A percentile compares a stretch with the other conserved stretches of the same genome.
Conservation (phyloP, 1,284 basidiomycete species). For the Grifola frondosa region DNA sequence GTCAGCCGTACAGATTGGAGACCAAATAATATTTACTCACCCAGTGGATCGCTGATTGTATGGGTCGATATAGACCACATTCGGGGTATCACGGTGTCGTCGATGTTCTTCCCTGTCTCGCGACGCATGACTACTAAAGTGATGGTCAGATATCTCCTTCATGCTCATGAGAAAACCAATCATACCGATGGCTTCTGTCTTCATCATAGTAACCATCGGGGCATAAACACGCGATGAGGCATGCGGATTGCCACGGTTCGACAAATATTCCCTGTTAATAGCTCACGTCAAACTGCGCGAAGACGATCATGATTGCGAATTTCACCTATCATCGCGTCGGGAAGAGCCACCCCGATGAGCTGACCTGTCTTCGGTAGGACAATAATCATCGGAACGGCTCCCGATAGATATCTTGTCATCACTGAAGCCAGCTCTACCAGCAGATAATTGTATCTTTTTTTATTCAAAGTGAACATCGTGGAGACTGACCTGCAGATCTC, state of each 20-base stretch:
- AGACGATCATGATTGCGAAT: not conserved
- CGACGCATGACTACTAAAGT: not conserved
- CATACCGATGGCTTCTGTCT: slow-evolving; percentile 4
- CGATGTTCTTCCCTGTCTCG: not conserved
- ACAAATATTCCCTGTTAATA: not conserved
- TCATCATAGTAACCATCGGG: slow-evolving; percentile 4
- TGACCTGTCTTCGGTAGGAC: slow-evolving; percentile 14
- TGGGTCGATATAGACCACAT: slow-evolving; percentile 6
- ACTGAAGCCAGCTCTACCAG: slow-evolving; percentile 26
- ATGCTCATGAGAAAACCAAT: not conserved
- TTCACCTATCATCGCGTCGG: slow-evolving; percentile 1
- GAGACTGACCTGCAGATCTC: slow-evolving; percentile 30
- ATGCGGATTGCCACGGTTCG: not conserved
- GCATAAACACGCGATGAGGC: not conserved
- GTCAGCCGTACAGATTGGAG: too few relatives aligned
- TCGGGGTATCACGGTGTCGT: not conserved
- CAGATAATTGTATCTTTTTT: not conserved
- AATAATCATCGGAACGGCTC: slow-evolving; percentile 19
- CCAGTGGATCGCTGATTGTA: not conserved
- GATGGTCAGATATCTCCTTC: too few relatives aligned
- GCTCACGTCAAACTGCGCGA: not conserved
- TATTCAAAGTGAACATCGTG: not conserved
- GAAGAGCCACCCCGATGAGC: slow-evolving; percentile 17
- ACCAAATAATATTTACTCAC: not conserved
- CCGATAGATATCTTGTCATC: slow-evolving; percentile 23